Percentiles rank a stretch among this genome's conserved stretches.
These are phyloP conservation scores for Salix dunnii DNA, from an alignment of 345 rosid genomes.

Conservation along the genomic window DNA sequence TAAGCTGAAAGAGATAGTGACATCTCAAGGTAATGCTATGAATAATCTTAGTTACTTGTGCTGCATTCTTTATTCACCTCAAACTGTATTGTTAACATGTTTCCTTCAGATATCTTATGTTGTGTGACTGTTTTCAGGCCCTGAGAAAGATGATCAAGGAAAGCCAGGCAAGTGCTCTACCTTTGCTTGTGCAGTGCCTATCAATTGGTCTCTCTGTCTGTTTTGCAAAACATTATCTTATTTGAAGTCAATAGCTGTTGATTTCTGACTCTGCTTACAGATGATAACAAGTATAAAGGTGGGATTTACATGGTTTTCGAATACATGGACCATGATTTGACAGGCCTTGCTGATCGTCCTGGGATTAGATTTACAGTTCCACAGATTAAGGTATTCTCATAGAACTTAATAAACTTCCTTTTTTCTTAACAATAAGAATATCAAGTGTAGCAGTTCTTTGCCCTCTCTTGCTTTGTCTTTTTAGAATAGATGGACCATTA, in stretches of 20 bases:
- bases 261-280: slow-evolving; percentile 39
- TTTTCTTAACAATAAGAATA: not conserved
- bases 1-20: too few relatives aligned
- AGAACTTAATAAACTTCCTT: not conserved
- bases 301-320: slow-evolving; percentile 98
- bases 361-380: slow-evolving; percentile 89
- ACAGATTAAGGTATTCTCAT: slow-evolving; percentile 72
- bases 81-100: too few relatives aligned
- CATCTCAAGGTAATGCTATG: too few relatives aligned
- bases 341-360: slow-evolving; percentile 93
- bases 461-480: not conserved
- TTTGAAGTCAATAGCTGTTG: not conserved
- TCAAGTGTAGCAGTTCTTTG: not conserved
- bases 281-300: slow-evolving; percentile 88
- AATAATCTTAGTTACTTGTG: too few relatives aligned
- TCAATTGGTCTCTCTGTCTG: too few relatives aligned
- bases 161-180: too few relatives aligned
- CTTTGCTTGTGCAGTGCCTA: too few relatives aligned
- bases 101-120: too few relatives aligned
- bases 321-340: slow-evolving; percentile 97
- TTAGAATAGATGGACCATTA: not conserved
- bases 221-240: too few relatives aligned
- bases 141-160: too few relatives aligned
- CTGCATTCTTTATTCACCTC: too few relatives aligned
- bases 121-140: too few relatives aligned